Evolutionary conservation across 2,329 filamentous ascomycete species (phyloP), one percentile per base, ranked within the genome.

Genomic region (Calonectria crousiana): DNA sequence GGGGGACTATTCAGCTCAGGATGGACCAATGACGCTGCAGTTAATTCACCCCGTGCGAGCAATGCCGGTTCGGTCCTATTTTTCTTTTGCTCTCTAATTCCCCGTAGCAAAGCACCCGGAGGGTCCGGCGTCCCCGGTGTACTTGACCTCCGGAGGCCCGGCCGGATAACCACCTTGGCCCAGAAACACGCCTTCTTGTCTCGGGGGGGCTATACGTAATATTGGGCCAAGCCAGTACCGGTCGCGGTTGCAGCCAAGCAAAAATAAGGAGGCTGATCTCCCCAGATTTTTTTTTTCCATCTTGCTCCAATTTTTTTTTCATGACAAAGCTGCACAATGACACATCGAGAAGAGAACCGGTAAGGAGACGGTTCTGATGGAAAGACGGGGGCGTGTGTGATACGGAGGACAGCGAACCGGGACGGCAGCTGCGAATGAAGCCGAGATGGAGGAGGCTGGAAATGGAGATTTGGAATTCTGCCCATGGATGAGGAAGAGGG

Each of bases 121-220:
- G 69, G 52, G n/a, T 34, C 49, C 68, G 47, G 67, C 13, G 69
- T n/a, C 30, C 36, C 65, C 52, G 69, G 74, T 74, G 76, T 28
- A 77, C 68, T 77, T 30, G 49, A 76, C 70, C 72, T 77, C 71
- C 69, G 62, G 38, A 56, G 62, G 56, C n/a, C 70, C 67, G 64
- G 56, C 73, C 74, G 62, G 53, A 47, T 72, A 62, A 11, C 53
- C n/a, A 11, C n/a, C 60, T 44, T 38, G 32, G 18, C 23, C 11
- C 26, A 52, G n/a, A 30, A 9, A 18, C 34, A n/a, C 30, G 65
- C n/a, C n/a, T 34, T 13, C 8, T 34, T 34, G 30, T 51, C 36
- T 67, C 36, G 41, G 26, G 62, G 28, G 28, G 11, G 2, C 26
- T 68, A 51, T 56, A 68, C 65, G 49, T 67, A 67, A 67, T 51